These are phyloP conservation scores for Colletotrichum salicis DNA, from an alignment of 2,329 filamentous ascomycete species.

Conservation along the genomic window DNA sequence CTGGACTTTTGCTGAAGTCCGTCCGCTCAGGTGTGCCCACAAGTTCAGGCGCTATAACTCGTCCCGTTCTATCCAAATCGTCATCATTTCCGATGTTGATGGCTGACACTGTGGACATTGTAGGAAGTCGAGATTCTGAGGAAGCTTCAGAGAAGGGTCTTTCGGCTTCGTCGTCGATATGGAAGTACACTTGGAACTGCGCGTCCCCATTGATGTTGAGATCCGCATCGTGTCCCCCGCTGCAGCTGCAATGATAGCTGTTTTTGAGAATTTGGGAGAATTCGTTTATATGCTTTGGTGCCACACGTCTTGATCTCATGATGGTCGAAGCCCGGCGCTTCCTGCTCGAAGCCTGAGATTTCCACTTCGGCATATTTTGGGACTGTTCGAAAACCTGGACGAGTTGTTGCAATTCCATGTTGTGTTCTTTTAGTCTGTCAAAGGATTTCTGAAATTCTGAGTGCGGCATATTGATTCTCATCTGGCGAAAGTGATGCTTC, in stretches of 20 bases:
- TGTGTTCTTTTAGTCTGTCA: background rate
- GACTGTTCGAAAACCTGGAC: background rate
- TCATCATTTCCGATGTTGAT: background rate
- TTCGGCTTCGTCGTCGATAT: background rate
- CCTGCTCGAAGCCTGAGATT: background rate
- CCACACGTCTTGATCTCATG: background rate
- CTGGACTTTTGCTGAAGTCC: background rate
- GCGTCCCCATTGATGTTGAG: slow-evolving; percentile 6
- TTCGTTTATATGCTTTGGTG: background rate
- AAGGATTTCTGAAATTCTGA: slow-evolving; percentile 7
- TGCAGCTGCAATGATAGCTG: slow-evolving; percentile 1
- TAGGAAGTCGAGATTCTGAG: background rate
- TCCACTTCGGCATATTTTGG: too few species aligned
- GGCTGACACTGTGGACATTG: background rate
- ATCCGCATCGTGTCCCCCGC: slow-evolving; percentile 1
- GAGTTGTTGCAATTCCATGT: background rate
- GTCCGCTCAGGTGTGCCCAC: background rate
- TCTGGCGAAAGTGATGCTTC: background rate
- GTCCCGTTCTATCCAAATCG: background rate
- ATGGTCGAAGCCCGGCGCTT: background rate
- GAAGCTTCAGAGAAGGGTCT: background rate
- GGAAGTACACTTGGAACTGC: slow-evolving; percentile 5
- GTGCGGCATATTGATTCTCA: background rate
- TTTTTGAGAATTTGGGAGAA: slow-evolving; percentile 7
- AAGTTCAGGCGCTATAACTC: background rate